Evolutionary conservation across 2,329 filamentous ascomycete genomes (phyloP), one percentile per base, ranked within the genome.

Genomic region (Pseudocercospora vitis): DNA sequence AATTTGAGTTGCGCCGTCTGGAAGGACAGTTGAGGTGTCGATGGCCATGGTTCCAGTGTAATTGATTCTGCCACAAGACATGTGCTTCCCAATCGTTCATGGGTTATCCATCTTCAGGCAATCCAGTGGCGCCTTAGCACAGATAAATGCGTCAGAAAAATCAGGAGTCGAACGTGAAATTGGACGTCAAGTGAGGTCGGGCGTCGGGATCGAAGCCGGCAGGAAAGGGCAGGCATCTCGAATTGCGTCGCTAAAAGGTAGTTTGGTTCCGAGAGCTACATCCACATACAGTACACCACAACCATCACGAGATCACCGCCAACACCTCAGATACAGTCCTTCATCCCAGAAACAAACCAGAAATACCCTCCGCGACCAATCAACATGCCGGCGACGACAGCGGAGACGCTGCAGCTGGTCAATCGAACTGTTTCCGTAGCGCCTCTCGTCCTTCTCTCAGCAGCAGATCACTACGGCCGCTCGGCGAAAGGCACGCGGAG

Each of bases 401-500:
- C 91, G 74, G 92, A 97, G 80, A 95, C 92, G 63, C 85, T 96
- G 73, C 95, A 89, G 65, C 87, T 97, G 72, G 91, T 96, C 73
- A 92, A 86, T 68, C 86, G 90, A 74, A 96, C 87, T 75, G 94
- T 99, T 74, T 95, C 92, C 64, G 92, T 99, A 75, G 94, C 94
- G 68, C 94, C 94, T 66, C 86, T 99, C 72, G 94, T 99, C 68
- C 89, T 99, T 65, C 89, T 99, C 69, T 97, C 92, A 62, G 91
- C 87, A 65, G 94, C 95, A 81, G 94, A 99, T 79, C 94, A 99
- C 78, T 99, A 95, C 78, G 95, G 95, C 72, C 88, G 94, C 62
- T 89, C 89, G 63, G 88, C 88, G 66, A 96, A 94, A 74, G 91
- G 89, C 70, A 90, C 89, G 65, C 86, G 87, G 72, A 85, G 84